Base-by-base conservation (phyloP, 1,139 yeast genomes). In the Suhomyces atakaporum region DNA sequence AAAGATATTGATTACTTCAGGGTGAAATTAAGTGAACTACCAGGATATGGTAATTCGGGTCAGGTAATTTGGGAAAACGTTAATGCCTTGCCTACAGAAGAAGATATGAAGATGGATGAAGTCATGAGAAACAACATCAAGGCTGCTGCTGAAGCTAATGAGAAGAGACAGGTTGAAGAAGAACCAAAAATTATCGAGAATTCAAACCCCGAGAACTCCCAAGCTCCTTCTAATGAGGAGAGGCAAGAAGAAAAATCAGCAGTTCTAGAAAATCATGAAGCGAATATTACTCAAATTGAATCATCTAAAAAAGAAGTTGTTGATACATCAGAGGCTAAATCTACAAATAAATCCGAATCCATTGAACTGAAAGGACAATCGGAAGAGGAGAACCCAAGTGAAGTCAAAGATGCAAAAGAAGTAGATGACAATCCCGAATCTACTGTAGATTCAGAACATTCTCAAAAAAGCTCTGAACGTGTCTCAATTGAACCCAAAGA, bases 1-100 rank as follows among this genome's bases (percentile, higher is more conserved):
- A 69, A 70, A 33, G 92, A 84, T 58, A 69, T 82, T n/a, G 81
- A 77, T 48, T 82, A 75, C 50, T 82, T 83, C 54, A 60, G 79
- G 40, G 84, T 75, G 5, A 80, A 79, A 42, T 60, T 83, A 23
- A 70, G 76, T 30, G 79, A 75, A 32, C 54, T 79, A 12, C 75
- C 79, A 10, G 89, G 89, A 0, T 77, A 82, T 43, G 85, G 84
- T 0, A 72, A 79, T 42, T 73, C 83, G 1, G 87, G 86, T 0
- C 82, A 79, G 43, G 77, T 78, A 0, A 67, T 83, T 11, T 76
- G 83, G 79, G 86, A 79, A 47, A 75, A 75, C 46, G 81, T 81
- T 4, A 78, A 80, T 49, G 67, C 77, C 2, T 60, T 79, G 49
- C 69, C 75, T 1, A 75, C 80, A 0, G 66, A 69, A 10, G 81